phyloP scores from a whole-genome alignment of 108 stramenopile genomes.

The Pelagomonas calceolata region DNA sequence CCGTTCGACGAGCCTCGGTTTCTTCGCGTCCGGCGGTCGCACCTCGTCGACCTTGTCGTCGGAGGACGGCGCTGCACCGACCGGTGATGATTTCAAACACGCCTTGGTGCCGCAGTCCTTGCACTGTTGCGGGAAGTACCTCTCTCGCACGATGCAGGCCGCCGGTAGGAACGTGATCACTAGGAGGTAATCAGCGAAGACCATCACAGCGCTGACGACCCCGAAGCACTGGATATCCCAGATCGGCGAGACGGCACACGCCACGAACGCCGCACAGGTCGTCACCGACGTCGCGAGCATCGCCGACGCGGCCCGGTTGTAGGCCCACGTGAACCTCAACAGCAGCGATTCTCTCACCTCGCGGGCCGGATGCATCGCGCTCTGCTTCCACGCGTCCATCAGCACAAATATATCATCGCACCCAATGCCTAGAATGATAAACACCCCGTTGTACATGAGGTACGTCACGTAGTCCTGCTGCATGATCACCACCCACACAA shows the following conservation, averaged over 20 bases:
- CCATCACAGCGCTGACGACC: constrained; percentile 8
- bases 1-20: too few species aligned
- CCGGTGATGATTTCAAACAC: background rate
- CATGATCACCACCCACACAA: background rate
- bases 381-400: constrained; percentile 14
- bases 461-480: background rate
- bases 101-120: background rate
- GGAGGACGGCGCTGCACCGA: background rate
- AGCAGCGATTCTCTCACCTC: background rate
- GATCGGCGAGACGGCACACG: background rate
- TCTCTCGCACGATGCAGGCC: background rate
- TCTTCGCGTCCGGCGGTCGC: too few species aligned
- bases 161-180: constrained; percentile 12
- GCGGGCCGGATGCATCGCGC: background rate
- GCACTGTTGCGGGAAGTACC: background rate
- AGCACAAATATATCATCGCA: constrained; percentile 19
- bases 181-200: constrained; percentile 5
- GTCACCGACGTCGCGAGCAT: constrained; percentile 12
- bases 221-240: constrained; percentile 7
- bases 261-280: constrained; percentile 3
- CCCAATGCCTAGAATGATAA: constrained; percentile 19
- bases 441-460: constrained; percentile 3
- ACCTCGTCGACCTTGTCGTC: background rate
- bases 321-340: constrained; percentile 4
- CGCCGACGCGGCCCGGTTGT: constrained; percentile 3